These are phyloP conservation scores for Tardiomyces blankii DNA, from an alignment of 1,139 yeast species.

Conservation along the genomic window DNA sequence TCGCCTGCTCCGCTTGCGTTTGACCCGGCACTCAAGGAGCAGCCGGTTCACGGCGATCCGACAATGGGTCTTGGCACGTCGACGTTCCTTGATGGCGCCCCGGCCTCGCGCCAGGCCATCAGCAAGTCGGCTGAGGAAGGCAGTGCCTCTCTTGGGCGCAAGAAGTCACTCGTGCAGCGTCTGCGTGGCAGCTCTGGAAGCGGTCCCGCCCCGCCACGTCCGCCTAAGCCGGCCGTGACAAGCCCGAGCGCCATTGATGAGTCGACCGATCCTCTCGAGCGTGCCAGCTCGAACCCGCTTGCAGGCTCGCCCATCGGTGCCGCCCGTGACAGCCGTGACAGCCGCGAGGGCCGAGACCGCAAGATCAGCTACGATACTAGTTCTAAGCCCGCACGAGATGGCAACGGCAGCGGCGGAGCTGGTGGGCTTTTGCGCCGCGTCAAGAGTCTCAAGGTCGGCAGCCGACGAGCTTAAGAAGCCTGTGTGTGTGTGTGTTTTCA, in stretches of 20 bases:
- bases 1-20: slow-evolving; percentile 25
- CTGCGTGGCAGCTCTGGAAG: slow-evolving; percentile 29
- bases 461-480: slow-evolving; percentile 11
- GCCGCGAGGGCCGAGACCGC: background rate
- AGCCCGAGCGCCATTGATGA: background rate
- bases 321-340: no score
- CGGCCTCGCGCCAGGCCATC: slow-evolving; percentile 58
- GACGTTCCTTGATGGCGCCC: slow-evolving; percentile 93
- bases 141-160: slow-evolving; percentile 25
- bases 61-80: slow-evolving; percentile 85
- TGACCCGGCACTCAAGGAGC: slow-evolving; percentile 58
- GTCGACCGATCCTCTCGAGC: background rate
- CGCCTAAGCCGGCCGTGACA: slow-evolving; percentile 1
- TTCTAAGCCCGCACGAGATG: background rate
- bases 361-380: background rate
- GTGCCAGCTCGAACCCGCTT: background rate
- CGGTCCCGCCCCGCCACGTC: slow-evolving; percentile 8
- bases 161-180: slow-evolving; percentile 66
- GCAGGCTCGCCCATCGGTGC: background rate
- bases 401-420: slow-evolving; percentile 15
- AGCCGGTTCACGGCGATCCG: slow-evolving; percentile 71
- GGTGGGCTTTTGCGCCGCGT: slow-evolving; percentile 60
- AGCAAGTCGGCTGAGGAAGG: slow-evolving; percentile 24
- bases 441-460: slow-evolving; percentile 72
- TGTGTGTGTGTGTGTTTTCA: no score